These are phyloP conservation scores for Cephalotrichum gorgonifer DNA, from an alignment of 2,329 filamentous ascomycete genomes.

Conservation along the genomic window DNA sequence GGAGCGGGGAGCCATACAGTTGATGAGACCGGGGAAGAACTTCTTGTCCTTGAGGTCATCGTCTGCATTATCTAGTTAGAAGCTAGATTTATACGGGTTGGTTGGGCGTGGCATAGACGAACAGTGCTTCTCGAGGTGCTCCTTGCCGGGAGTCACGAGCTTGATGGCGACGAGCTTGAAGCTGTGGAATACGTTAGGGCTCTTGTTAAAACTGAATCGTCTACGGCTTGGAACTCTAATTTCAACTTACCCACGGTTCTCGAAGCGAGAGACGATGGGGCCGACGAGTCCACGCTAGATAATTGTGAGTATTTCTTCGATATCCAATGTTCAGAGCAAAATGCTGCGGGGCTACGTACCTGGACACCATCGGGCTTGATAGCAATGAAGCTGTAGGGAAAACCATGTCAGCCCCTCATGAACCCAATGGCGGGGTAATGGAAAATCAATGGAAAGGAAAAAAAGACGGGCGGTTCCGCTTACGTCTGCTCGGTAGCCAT, in stretches of 20 bases:
- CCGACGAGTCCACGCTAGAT: constrained; percentile 87
- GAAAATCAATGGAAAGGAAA: neutral
- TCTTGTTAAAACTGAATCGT: neutral
- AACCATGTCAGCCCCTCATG: constrained; percentile 2
- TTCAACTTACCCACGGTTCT: constrained; percentile 74
- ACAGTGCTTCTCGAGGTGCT: constrained; percentile 97
- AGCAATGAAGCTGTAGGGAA: constrained; percentile 91
- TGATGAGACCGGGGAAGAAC: constrained; percentile 91
- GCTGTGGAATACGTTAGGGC: constrained; percentile 33
- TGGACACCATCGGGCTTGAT: constrained; percentile 99
- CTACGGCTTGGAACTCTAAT: neutral
- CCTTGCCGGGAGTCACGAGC: constrained; percentile 78
- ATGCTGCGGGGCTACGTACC: constrained; percentile 40
- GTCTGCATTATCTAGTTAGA: constrained; percentile 36
- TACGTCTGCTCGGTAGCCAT: constrained; percentile 56
- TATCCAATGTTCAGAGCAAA: neutral
- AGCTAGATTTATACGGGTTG: neutral
- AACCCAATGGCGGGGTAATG: constrained; percentile 20
- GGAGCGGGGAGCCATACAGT: constrained; percentile 55
- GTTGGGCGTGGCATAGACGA: constrained; percentile 19
- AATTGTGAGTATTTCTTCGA: neutral
- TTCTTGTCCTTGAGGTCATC: constrained; percentile 84
- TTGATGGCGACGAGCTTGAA: constrained; percentile 99
- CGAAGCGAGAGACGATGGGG: constrained; percentile 96
- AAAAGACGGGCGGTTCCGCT: constrained; percentile 24